Conservation (phyloP, 73 alveolate species). For the Uronychia setigera region DNA sequence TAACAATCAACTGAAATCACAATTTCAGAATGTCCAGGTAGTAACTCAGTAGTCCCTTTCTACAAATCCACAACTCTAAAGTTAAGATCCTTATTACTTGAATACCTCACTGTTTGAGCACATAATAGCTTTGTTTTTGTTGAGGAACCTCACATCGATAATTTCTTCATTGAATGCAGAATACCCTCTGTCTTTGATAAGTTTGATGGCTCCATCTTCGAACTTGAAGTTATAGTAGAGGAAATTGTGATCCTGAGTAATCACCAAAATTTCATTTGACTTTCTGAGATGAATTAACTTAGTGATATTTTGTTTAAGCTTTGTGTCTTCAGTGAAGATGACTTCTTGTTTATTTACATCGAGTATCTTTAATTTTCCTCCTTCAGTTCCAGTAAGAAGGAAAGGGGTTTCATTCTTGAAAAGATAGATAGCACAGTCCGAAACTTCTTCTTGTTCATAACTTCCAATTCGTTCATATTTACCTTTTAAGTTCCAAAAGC, state of each 20-base stretch:
- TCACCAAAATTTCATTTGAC: neutral
- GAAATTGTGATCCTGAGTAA: slow-evolving; percentile 51
- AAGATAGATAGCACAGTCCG: slow-evolving; percentile 63
- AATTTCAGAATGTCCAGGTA: slow-evolving; percentile 96
- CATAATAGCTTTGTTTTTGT: slow-evolving; percentile 58
- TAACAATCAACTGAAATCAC: slow-evolving; percentile 81
- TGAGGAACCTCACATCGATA: slow-evolving; percentile 65
- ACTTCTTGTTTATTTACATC: slow-evolving; percentile 67
- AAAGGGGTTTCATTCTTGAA: slow-evolving; percentile 56
- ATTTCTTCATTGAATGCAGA: slow-evolving; percentile 86
- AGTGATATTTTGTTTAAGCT: slow-evolving; percentile 31
- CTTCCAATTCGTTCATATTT: slow-evolving; percentile 49
- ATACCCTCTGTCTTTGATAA: slow-evolving; percentile 14
- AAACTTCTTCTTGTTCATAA: slow-evolving; percentile 56
- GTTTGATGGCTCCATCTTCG: slow-evolving; percentile 12
- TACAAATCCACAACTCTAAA: slow-evolving; percentile 56
- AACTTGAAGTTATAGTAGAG: slow-evolving; percentile 5
- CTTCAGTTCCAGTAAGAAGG: slow-evolving; percentile 73
- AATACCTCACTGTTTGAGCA: slow-evolving; percentile 79
- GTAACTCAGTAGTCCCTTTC: slow-evolving; percentile 48
- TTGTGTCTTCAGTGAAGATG: slow-evolving; percentile 59
- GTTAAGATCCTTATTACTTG: slow-evolving; percentile 20
- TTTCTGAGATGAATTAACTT: slow-evolving; percentile 22
- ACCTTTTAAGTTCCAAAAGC: slow-evolving; percentile 76
- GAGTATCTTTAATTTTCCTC: slow-evolving; percentile 68